Conservation (phyloP, 1,284 basidiomycete species). For the Xerocomus tenax region DNA sequence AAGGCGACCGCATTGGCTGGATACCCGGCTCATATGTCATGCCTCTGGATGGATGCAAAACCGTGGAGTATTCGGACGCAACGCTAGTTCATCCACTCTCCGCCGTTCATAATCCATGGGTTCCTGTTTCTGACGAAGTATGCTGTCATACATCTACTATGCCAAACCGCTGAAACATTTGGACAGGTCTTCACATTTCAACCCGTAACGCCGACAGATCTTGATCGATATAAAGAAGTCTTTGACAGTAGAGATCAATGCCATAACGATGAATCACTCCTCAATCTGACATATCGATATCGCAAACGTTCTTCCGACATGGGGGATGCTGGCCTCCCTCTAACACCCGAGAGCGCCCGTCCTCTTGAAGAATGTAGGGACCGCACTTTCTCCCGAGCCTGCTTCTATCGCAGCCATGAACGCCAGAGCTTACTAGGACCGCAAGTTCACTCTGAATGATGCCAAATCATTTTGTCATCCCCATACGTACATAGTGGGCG, state of each 20-base stretch:
- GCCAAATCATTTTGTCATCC: slow-evolving; percentile 20
- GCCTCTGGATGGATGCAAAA: slow-evolving; percentile 26
- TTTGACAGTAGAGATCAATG: slow-evolving; percentile 5
- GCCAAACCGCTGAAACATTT: slow-evolving; percentile 6
- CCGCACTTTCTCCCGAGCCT: neutral
- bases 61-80: slow-evolving; percentile 9
- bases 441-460: slow-evolving; percentile 11
- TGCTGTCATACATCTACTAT: neutral
- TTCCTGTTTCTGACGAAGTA: slow-evolving; percentile 22
- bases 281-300: slow-evolving; percentile 5
- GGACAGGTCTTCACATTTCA: slow-evolving; percentile 16
- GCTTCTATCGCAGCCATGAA: neutral
- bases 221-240: slow-evolving; percentile 8
- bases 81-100: slow-evolving; percentile 9
- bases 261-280: slow-evolving; percentile 6
- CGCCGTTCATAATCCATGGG: slow-evolving; percentile 15
- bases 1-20: slow-evolving; percentile 55
- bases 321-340: neutral
- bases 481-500: slow-evolving; percentile 35
- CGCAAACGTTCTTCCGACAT: slow-evolving; percentile 4
- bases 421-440: neutral
- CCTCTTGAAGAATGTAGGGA: neutral
- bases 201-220: slow-evolving; percentile 19
- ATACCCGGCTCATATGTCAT: slow-evolving; percentile 55
- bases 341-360: slow-evolving; percentile 5